phyloP scores from a whole-genome alignment of 768 basidiomycete genomes.

The Lyophyllum semitale region DNA sequence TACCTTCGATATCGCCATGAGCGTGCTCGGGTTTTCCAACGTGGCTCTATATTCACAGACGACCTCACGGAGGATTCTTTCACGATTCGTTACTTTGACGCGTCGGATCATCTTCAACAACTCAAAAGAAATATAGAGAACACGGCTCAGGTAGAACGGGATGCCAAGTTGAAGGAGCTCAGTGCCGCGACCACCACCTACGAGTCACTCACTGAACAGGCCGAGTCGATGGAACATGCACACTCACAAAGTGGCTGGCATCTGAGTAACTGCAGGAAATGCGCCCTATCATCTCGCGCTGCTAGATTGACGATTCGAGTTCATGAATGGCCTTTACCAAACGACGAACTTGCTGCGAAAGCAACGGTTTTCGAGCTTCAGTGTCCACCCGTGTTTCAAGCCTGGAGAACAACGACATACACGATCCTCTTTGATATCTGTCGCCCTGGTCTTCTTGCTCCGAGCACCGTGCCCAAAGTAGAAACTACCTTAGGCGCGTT shows the following conservation, averaged over 20 bases:
- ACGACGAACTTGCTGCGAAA: slow-evolving; percentile 17
- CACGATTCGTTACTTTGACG: slow-evolving; percentile 33
- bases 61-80: slow-evolving; percentile 22
- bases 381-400: slow-evolving; percentile 37
- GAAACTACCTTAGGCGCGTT: background rate
- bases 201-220: slow-evolving; percentile 11
- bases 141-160: slow-evolving; percentile 19
- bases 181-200: slow-evolving; percentile 19
- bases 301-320: slow-evolving; percentile 27
- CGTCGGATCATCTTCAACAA: slow-evolving; percentile 18
- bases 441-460: background rate
- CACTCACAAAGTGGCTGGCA: slow-evolving; percentile 1
- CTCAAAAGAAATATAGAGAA: slow-evolving; percentile 29
- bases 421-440: slow-evolving; percentile 38
- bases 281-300: slow-evolving; percentile 19
- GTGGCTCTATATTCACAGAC: slow-evolving; percentile 34
- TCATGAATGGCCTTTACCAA: slow-evolving; percentile 51
- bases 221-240: slow-evolving; percentile 3
- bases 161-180: slow-evolving; percentile 28
- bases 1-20: slow-evolving; percentile 33
- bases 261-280: slow-evolving; percentile 26
- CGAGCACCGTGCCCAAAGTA: background rate
- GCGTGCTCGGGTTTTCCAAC: background rate
- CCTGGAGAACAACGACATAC: slow-evolving; percentile 47
- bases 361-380: slow-evolving; percentile 43